Evolutionary conservation across 2,329 filamentous ascomycete species (phyloP).

Genomic region (Aspergillus uvarum): DNA sequence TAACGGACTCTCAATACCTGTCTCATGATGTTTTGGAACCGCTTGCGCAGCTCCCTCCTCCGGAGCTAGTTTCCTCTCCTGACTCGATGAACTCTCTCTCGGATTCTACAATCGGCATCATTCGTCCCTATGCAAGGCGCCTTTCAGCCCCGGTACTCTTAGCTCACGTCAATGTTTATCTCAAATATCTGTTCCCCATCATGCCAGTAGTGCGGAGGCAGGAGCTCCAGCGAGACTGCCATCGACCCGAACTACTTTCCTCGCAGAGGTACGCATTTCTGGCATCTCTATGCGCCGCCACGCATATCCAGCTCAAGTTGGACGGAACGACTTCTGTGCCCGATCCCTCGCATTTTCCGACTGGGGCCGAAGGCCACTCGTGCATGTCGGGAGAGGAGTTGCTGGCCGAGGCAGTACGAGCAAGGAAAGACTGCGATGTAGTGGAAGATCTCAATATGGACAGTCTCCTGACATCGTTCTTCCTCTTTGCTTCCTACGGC

Average conservation of each 20-base stretch:
- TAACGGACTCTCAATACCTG: conserved; percentile 26
- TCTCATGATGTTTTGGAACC: conserved; percentile 27
- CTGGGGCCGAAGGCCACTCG: conserved; percentile 57
- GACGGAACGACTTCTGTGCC: conserved; percentile 31
- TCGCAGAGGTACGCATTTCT: conserved; percentile 43
- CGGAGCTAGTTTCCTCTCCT: conserved; percentile 36
- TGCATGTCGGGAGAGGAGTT: conserved; percentile 65
- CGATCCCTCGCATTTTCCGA: conserved; percentile 31
- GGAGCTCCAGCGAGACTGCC: conserved; percentile 36
- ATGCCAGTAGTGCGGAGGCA: conserved; percentile 44
- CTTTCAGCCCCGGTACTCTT: conserved; percentile 36
- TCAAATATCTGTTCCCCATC: conserved; percentile 46
- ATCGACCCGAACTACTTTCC: conserved; percentile 55
- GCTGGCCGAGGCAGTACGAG: conserved; percentile 61
- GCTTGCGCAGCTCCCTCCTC: conserved; percentile 29
- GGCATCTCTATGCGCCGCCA: conserved; percentile 44
- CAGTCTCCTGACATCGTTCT: conserved; percentile 68
- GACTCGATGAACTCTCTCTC: conserved; percentile 34
- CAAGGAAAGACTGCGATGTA: conserved; percentile 42
- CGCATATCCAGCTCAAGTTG: conserved; percentile 46
- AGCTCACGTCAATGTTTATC: conserved; percentile 42
- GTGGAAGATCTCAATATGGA: conserved; percentile 43
- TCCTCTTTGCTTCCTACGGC: conserved; percentile 71
- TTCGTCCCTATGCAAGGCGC: conserved; percentile 23
- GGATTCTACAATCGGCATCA: conserved; percentile 25